These are phyloP conservation scores for Erodium trifolium DNA, from an alignment of 441 rosid genomes.

Conservation along the genomic window DNA sequence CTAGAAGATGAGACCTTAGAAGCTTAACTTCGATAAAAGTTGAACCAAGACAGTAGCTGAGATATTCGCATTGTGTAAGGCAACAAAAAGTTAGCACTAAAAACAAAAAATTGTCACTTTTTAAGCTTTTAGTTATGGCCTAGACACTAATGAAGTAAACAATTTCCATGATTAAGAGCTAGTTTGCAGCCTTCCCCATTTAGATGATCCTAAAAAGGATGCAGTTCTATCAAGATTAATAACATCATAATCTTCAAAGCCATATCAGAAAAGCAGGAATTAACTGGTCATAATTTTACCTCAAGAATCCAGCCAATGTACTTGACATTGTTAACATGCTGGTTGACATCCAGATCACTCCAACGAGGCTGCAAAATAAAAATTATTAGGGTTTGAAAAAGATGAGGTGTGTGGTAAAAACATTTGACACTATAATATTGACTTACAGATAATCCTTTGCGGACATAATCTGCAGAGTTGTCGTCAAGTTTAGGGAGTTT, in stretches of 20 bases:
- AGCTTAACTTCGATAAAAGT: not conserved
- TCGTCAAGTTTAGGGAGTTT: slow-evolving; percentile 84
- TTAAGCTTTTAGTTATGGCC: not conserved
- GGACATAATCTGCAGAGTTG: slow-evolving; percentile 59
- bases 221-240: not conserved
- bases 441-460: slow-evolving; percentile 79
- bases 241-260: not conserved
- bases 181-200: not conserved
- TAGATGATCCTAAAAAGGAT: not conserved
- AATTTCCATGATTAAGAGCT: slow-evolving; percentile 1
- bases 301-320: slow-evolving; percentile 97
- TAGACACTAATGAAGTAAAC: not conserved
- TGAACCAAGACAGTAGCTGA: not conserved
- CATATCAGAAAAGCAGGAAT: slow-evolving; percentile 8
- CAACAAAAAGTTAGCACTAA: too few relatives aligned
- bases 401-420: not conserved
- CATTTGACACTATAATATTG: not conserved
- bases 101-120: too few relatives aligned
- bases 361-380: slow-evolving; percentile 73
- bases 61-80: not conserved
- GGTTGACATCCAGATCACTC: slow-evolving; percentile 95
- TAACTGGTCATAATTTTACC: slow-evolving; percentile 31
- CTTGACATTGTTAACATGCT: slow-evolving; percentile 98
- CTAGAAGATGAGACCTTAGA: not conserved
- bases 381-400: slow-evolving; percentile 5